Base-by-base conservation (phyloP, 1,139 yeast genomes). In the Sugiyamaella neomexicana region DNA sequence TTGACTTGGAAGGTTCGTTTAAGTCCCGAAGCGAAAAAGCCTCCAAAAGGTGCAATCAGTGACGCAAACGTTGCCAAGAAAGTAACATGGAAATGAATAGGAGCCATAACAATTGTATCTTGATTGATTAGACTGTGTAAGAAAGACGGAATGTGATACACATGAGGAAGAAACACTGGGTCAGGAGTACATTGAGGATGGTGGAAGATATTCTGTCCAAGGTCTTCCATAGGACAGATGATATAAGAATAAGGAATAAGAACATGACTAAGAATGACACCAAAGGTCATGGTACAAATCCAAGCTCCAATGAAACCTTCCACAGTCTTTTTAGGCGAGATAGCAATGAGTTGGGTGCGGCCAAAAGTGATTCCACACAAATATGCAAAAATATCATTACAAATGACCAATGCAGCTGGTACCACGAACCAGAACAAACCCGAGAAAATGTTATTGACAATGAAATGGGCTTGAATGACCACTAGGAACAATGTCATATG, bases 261-360 rank as follows among this genome's bases (percentile, higher is more conserved):
- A 50, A 86, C 66, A 61, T 80, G 80, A 2, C 95, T 80, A 54
- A 90, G 78, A 9, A 84, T 52, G 42, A 88, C 72, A 1, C 95
- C 90, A 58, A 89, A 84, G 48, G 87, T 59, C 6, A 89, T 84
- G 10, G 99, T 93, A 69, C 95, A 91, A 50, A 89, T 73, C 99
- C 99, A 93, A 20, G 98, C 99, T 53, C 99, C 99, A 46, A 91
- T 74, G 68, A 93, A 93, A 2, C 99, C 99, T 73, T 93, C 99
- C 27, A 91, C 91, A 1, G 99, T 93, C 74, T 93, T 93, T 72
- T 93, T 93, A 51, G 99, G 99, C 13, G 97, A 89, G 61, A 93
- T 89, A 55, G 88, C 91, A 65, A 95, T 89, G 66, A 93, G 81
- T 68, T 89, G 97, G 48, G 98, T 91, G 60, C 80, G 82, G 51